These are phyloP conservation scores for Tylopilus sp. DNA, from an alignment of 1,284 basidiomycete species.

Conservation along the genomic window DNA sequence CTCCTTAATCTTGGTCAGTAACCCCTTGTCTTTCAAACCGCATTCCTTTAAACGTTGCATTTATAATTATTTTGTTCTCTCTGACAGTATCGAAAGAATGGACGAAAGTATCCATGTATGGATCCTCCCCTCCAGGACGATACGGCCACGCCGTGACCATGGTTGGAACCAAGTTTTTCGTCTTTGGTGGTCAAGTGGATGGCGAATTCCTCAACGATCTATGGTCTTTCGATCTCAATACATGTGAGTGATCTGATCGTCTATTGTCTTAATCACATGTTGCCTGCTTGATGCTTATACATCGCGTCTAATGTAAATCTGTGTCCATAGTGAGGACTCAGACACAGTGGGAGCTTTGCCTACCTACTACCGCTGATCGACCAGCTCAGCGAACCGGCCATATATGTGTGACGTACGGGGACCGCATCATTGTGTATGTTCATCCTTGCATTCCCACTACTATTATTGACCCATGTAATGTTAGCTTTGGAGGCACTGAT, in stretches of 20 bases:
- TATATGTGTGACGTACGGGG: conserved; percentile 87
- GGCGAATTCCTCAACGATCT: conserved; percentile 96
- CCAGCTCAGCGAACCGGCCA: conserved; percentile 96
- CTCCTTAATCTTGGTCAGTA: conserved; percentile 92
- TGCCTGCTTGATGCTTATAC: conserved; percentile 14
- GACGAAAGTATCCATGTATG: conserved; percentile 87
- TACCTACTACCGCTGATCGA: conserved; percentile 69
- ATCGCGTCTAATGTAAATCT: conserved; percentile 9
- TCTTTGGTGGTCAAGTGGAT: conserved; percentile 98
- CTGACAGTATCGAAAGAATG: conserved; percentile 88
- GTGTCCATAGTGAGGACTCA: conserved; percentile 69
- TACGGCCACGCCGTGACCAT: conserved; percentile 98
- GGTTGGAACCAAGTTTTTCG: conserved; percentile 91
- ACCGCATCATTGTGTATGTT: conserved; percentile 88
- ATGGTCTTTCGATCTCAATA: conserved; percentile 97
- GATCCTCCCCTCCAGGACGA: conserved; percentile 85
- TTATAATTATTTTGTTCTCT: conserved; percentile 15
- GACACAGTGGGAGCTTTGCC: conserved; percentile 85
- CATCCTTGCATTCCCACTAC: conserved; percentile 9
- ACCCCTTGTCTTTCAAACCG: conserved; percentile 9
- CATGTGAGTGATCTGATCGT: conserved; percentile 66
- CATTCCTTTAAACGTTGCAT: background rate
- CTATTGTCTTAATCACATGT: conserved; percentile 10
- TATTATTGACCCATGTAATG: conserved; percentile 26
- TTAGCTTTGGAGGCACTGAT: conserved; percentile 97